Percentiles rank a stretch among this genome's conserved stretches.
These are phyloP conservation scores for Xylariaceae sp. DNA, from an alignment of 2,329 filamentous ascomycete genomes.

Conservation along the genomic window DNA sequence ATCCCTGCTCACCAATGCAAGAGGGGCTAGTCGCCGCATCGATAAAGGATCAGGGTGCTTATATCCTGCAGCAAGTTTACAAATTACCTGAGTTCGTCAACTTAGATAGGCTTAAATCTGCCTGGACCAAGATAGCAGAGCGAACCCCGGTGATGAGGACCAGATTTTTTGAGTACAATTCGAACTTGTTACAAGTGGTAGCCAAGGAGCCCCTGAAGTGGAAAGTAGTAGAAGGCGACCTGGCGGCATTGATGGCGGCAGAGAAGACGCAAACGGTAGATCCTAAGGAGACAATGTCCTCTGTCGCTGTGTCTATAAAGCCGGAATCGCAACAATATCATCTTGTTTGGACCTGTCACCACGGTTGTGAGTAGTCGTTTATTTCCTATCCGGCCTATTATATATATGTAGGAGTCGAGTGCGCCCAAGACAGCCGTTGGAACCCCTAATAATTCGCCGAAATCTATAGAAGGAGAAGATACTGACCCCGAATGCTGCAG, in stretches of 20 bases:
- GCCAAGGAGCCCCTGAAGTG: conserved; percentile 5
- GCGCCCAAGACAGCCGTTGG: too few relatives aligned
- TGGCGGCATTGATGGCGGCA: not conserved
- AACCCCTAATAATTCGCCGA: too few relatives aligned
- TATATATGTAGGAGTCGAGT: too few relatives aligned
- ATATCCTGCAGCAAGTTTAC: conserved; percentile 5
- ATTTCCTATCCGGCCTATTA: too few relatives aligned
- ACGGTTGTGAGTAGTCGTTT: not conserved
- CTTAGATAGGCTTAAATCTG: conserved; percentile 1
- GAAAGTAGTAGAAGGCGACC: conserved; percentile 6
- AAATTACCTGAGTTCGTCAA: conserved; percentile 1
- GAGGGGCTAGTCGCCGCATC: conserved; percentile 7
- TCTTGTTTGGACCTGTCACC: conserved; percentile 7
- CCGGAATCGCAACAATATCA: not conserved
- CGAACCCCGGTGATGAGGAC: conserved; percentile 5
- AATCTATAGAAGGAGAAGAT: too few relatives aligned
- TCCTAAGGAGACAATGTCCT: conserved; percentile 1
- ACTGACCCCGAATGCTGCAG: not conserved
- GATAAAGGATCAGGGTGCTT: conserved; percentile 2
- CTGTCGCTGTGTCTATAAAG: not conserved
- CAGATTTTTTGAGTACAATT: not conserved
- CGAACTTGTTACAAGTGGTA: not conserved
- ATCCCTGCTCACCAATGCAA: conserved; percentile 3
- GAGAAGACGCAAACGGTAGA: conserved; percentile 5
- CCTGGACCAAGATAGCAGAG: not conserved